Percentiles rank a stretch among this genome's conserved stretches.
phyloP scores from a whole-genome alignment of 1,284 basidiomycete species.

The Mycena sp. region DNA sequence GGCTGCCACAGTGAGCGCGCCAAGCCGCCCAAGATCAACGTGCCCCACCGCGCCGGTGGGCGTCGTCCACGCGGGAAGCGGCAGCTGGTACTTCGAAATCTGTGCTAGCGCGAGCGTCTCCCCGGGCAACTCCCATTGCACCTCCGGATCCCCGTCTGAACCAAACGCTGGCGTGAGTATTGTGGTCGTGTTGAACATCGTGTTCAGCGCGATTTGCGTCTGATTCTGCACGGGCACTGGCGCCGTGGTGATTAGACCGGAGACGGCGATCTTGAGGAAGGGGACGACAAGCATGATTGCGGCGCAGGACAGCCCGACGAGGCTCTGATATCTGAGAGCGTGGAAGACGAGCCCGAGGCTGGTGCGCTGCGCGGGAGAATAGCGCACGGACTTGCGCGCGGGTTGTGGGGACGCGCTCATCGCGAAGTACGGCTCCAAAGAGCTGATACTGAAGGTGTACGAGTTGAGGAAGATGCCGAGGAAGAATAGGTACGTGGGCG shows the following conservation, averaged over 20 bases:
- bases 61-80: not conserved
- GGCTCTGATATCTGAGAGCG: not conserved
- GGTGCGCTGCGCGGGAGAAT: not conserved
- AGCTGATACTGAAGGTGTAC: conserved; percentile 3
- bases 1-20: not conserved
- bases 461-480: not conserved
- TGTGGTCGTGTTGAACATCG: conserved; percentile 4
- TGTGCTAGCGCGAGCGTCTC: not conserved
- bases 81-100: not conserved
- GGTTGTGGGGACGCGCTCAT: conserved; percentile 4
- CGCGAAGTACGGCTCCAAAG: not conserved
- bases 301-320: too few relatives aligned
- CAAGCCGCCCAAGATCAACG: not conserved
- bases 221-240: too few relatives aligned
- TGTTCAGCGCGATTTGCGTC: not conserved
- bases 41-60: not conserved
- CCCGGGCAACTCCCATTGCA: not conserved
- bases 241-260: not conserved
- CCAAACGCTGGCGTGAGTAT: not conserved
- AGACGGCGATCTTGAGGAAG: conserved; percentile 3
- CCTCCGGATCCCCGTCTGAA: not conserved
- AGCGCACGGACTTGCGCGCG: not conserved
- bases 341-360: not conserved
- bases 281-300: not conserved
- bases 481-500: conserved; percentile 5